Percentiles rank a stretch among this genome's conserved stretches.
These are phyloP conservation scores for Antitrichia curtipendula DNA, from an alignment of 225 moss, liverwort and hornwort species.

Conservation along the genomic window DNA sequence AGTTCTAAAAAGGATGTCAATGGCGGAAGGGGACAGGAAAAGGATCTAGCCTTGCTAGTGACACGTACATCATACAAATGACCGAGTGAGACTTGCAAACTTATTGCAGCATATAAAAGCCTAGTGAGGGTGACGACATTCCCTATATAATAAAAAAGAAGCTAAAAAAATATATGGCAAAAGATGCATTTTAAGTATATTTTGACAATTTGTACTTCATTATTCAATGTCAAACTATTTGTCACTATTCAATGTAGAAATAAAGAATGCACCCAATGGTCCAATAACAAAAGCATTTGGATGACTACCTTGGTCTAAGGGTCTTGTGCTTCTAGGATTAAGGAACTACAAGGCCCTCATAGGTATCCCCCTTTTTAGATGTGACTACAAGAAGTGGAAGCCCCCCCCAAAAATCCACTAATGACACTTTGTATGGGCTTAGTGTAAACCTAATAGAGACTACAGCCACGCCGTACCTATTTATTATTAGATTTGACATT, in stretches of 20 bases:
- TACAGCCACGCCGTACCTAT: neutral
- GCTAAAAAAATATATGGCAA: neutral
- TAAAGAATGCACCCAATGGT: too few relatives aligned
- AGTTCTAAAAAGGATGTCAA: neutral
- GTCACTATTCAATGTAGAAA: too few relatives aligned
- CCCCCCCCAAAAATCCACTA: too few relatives aligned
- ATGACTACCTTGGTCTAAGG: too few relatives aligned
- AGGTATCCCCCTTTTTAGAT: too few relatives aligned
- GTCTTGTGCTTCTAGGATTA: accelerated
- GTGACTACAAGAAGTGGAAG: too few relatives aligned
- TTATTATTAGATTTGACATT: neutral
- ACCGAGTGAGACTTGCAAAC: neutral
- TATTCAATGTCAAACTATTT: too few relatives aligned
- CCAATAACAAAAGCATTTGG: too few relatives aligned
- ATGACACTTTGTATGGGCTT: neutral
- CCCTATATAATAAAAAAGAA: too few relatives aligned
- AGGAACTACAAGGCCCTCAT: too few relatives aligned
- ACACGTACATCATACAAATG: neutral
- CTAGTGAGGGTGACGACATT: neutral
- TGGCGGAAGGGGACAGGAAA: neutral
- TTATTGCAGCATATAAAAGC: neutral
- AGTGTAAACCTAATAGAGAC: neutral
- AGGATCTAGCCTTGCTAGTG: neutral
- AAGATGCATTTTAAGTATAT: neutral
- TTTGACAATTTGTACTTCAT: neutral